Conservation (phyloP, 2,329 filamentous ascomycete species). For the Arthrobotrys pseudoclavata region DNA sequence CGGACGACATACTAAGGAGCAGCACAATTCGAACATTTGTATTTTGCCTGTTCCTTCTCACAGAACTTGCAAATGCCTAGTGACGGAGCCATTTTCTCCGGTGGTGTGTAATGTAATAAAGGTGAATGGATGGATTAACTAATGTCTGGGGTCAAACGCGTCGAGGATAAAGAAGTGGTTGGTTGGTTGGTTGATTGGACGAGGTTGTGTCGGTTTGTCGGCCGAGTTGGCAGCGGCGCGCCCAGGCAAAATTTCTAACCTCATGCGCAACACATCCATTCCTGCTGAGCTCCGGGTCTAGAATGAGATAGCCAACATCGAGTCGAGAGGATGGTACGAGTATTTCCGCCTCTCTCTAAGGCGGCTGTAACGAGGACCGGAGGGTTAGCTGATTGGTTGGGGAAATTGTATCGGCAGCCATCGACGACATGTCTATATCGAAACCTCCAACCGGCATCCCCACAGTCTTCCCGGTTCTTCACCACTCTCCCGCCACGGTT, state of each 20-base stretch:
- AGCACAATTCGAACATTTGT: conserved; percentile 59
- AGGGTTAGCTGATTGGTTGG: conserved; percentile 37
- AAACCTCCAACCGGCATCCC: conserved; percentile 15
- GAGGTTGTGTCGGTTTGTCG: not conserved
- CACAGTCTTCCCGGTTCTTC: conserved; percentile 44
- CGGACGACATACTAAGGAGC: conserved; percentile 52
- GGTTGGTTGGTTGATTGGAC: conserved; percentile 10
- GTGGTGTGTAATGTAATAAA: conserved; percentile 16
- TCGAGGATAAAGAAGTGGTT: conserved; percentile 24
- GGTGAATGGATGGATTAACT: not conserved
- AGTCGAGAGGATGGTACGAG: conserved; percentile 50
- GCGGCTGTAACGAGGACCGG: conserved; percentile 21
- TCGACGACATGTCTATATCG: conserved; percentile 43
- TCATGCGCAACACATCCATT: conserved; percentile 49
- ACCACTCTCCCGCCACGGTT: conserved; percentile 36
- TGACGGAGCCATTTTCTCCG: conserved; percentile 58
- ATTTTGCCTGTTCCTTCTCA: conserved; percentile 59
- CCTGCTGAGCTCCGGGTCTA: not conserved
- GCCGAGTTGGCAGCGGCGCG: conserved; percentile 25
- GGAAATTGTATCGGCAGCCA: conserved; percentile 43
- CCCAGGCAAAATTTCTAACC: conserved; percentile 45
- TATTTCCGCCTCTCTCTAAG: conserved; percentile 32
- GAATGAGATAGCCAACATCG: conserved; percentile 45
- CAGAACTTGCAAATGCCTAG: conserved; percentile 60
- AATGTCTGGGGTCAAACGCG: conserved; percentile 30